A percentile compares a stretch with the other conserved stretches of the same genome.
Evolutionary conservation across 371 early-diverging fungal species (phyloP).

Genomic region (Mortierella sp.): DNA sequence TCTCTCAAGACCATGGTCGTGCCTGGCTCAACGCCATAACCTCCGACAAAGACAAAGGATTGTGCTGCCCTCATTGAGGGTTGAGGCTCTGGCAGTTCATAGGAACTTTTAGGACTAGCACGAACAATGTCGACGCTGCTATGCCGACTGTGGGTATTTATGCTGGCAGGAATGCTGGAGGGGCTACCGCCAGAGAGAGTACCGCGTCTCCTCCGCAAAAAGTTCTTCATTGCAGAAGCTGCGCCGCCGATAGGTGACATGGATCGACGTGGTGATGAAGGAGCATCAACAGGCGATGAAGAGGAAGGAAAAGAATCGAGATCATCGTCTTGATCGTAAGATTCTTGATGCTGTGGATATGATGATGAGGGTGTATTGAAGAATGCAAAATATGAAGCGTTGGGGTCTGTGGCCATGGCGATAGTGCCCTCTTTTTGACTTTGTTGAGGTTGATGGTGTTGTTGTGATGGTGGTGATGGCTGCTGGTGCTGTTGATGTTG

Average conservation of each 20-base stretch:
- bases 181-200: constrained; percentile 10
- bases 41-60: constrained; percentile 28
- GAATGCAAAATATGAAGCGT: neutral
- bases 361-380: neutral
- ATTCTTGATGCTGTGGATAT: neutral
- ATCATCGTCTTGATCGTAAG: constrained; percentile 5
- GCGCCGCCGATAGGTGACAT: constrained; percentile 41
- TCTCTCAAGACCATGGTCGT: constrained; percentile 18
- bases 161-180: neutral
- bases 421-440: neutral
- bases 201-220: constrained; percentile 30
- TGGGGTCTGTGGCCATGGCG: neutral
- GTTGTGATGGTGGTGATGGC: neutral
- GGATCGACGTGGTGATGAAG: constrained; percentile 24
- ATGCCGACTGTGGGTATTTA: neutral
- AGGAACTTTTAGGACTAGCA: neutral
- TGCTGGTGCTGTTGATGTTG: neutral
- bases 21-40: constrained; percentile 17
- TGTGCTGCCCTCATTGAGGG: neutral
- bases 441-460: neutral
- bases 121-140: neutral
- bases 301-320: neutral
- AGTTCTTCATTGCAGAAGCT: constrained; percentile 37
- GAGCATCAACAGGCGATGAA: neutral
- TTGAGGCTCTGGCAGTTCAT: constrained; percentile 3